phyloP scores from a whole-genome alignment of 441 rosid genomes.

The Jatropha podagrica region DNA sequence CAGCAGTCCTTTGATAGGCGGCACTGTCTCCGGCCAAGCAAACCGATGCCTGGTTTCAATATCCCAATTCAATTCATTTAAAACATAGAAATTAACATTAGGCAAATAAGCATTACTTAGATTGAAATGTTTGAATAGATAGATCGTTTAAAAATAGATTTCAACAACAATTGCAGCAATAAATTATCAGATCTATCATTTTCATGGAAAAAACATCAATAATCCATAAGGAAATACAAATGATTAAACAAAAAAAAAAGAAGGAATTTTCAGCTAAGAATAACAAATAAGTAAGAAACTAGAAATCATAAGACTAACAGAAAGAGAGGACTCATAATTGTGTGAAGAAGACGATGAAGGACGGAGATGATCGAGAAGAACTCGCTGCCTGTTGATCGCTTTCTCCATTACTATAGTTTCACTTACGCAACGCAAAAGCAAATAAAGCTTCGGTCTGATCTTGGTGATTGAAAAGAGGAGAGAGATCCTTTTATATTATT shows the following conservation, averaged over 20 bases:
- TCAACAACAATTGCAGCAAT: background rate
- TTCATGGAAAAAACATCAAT: background rate
- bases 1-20: conserved; percentile 73
- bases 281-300: background rate
- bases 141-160: background rate
- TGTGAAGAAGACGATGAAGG: conserved; percentile 67
- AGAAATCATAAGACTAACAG: conserved; percentile 40
- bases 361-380: conserved; percentile 85
- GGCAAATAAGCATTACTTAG: too few species aligned
- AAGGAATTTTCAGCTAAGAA: background rate
- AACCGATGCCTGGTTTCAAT: conserved; percentile 57
- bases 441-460: background rate
- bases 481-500: background rate
- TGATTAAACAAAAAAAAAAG: background rate
- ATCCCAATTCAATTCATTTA: background rate
- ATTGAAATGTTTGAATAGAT: too few species aligned
- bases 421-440: background rate
- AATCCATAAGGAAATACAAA: background rate
- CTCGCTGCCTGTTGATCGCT: conserved; percentile 78
- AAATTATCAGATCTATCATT: conserved; percentile 10
- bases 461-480: background rate
- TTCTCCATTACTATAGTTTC: conserved; percentile 44
- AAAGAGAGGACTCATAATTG: conserved; percentile 48
- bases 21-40: conserved; percentile 92
- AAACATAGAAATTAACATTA: background rate